Conservation (phyloP, 495 filamentous ascomycete genomes). For the Hypomontagnella submonticulosa region DNA sequence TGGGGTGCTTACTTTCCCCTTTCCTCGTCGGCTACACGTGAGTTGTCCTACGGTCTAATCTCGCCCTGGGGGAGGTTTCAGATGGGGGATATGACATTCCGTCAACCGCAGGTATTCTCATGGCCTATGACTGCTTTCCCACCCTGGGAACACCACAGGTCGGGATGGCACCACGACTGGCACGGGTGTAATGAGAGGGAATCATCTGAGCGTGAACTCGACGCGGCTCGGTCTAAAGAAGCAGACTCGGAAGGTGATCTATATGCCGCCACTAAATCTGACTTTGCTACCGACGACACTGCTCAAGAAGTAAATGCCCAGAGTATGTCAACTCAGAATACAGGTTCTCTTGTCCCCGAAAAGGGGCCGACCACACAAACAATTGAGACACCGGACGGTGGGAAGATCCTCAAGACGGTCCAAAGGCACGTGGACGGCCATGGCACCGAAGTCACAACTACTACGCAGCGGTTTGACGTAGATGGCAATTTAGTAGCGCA, state of each 20-base stretch:
- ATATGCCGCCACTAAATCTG: conserved; percentile 22
- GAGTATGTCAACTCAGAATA: neutral
- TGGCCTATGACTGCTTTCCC: conserved; percentile 10
- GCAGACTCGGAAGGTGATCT: conserved; percentile 34
- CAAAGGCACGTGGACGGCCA: conserved; percentile 9
- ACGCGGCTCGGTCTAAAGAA: conserved; percentile 10
- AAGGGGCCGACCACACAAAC: conserved; percentile 22
- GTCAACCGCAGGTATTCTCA: neutral
- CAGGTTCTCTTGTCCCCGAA: neutral
- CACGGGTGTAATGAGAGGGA: neutral
- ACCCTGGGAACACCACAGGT: conserved; percentile 6
- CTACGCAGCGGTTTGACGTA: conserved; percentile 24
- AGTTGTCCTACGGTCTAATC: conserved; percentile 15
- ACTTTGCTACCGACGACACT: conserved; percentile 10
- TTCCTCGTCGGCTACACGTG: conserved; percentile 7
- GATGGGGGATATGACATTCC: conserved; percentile 9
- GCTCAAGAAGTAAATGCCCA: neutral
- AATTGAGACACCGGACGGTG: conserved; percentile 36
- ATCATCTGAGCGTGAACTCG: conserved; percentile 4
- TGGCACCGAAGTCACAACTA: conserved; percentile 23
- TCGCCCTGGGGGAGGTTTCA: conserved; percentile 7
- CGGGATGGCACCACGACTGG: neutral
- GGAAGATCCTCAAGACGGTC: conserved; percentile 33
- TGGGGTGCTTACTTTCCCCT: conserved; percentile 43
- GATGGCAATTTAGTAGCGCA: conserved; percentile 34